A percentile compares a stretch with the other conserved stretches of the same genome.
These are phyloP conservation scores for Fusarium drepaniforme DNA, from an alignment of 2,329 filamentous ascomycete genomes.

Conservation along the genomic window DNA sequence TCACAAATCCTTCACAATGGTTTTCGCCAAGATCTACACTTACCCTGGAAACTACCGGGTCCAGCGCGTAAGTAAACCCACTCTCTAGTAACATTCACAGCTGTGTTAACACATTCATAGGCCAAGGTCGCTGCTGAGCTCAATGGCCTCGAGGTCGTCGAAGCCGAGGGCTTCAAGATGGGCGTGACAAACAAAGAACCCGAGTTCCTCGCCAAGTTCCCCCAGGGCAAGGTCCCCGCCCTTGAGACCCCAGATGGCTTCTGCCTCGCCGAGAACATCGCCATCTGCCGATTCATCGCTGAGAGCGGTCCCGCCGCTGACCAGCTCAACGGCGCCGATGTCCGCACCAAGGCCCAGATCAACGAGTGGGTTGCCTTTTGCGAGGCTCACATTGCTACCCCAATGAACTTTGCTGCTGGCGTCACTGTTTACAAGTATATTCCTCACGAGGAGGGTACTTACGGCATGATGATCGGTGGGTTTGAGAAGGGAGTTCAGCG, in stretches of 20 bases:
- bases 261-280: background rate
- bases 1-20: background rate
- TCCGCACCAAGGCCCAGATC: background rate
- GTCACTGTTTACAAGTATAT: background rate
- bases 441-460: background rate
- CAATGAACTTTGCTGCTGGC: background rate
- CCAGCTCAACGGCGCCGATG: background rate
- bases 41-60: background rate
- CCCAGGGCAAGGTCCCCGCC: background rate
- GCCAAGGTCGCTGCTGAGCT: background rate
- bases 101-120: background rate
- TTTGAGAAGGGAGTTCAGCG: background rate
- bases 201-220: background rate
- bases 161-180: background rate
- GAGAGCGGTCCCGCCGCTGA: background rate
- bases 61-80: background rate
- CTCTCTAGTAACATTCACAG: background rate
- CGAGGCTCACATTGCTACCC: background rate
- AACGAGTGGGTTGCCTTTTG: conserved; percentile 1
- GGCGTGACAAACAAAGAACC: background rate
- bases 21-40: background rate
- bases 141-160: background rate
- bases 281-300: background rate
- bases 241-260: background rate
- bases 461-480: background rate